Evolutionary conservation across 495 filamentous ascomycete genomes (phyloP), one percentile per base, ranked within the genome.

Genomic region (Aspergillus sclerotioniger): DNA sequence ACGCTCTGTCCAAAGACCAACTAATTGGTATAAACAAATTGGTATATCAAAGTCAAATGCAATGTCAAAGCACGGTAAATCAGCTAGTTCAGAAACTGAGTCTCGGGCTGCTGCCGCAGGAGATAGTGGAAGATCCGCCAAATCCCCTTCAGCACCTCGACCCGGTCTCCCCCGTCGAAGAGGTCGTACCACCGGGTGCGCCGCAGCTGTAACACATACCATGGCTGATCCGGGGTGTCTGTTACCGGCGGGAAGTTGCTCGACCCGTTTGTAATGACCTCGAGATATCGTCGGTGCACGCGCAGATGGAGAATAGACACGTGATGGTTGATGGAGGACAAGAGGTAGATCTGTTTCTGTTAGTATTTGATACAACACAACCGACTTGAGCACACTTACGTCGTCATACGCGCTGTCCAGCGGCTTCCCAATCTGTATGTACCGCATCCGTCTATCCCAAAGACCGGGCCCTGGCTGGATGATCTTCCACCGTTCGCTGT

Each of bases 261-360:
- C 29, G 57, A 51, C 0, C 74, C 74, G 2, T 65, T 59, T 33
- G 74, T 77, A 31, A 89, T 67, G 46, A 75, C 68, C 0, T 81
- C 81, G 32, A 93, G 70, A 58, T 95, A 84, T 15, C 74, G 70
- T 17, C 74, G 72, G 56, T 91, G 90, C 48, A 96, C 83, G 28
- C 87, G 82, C 25, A 92, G 80, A 52, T 90, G 82, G 44, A 95
- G 62, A 48, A 96, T 82, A 53, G 82, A 82, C 39, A 96, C 70
- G 58, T 96, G 92, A 68, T 95, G 91, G 69, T 92, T 90, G 51
- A 96, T 74, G 3, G 86, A 83, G 47, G 88, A 91, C 49, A 96
- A 64, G 64, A 96, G 82, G 72, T 91, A 96, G 39, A 96, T 82
- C 80, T 96, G 73, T 1, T 15, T 15, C 53, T 1, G 48, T 63